Evolutionary conservation across 306 rosid genomes (phyloP).

Genomic region (Urtica urens): DNA sequence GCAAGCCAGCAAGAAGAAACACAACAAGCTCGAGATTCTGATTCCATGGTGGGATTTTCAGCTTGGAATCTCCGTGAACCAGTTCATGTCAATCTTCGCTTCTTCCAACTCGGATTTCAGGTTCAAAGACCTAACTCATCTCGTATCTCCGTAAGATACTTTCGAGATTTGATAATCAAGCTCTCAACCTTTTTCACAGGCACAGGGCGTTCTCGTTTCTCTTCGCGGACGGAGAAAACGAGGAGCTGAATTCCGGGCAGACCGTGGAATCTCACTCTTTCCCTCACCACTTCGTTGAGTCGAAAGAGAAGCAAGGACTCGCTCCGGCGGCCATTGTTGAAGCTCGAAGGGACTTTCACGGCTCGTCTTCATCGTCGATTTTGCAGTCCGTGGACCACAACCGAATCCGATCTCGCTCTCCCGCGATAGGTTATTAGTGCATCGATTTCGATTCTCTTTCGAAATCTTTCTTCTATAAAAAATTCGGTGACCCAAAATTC

Average conservation of each 20-base stretch:
- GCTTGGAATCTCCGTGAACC: slow-evolving; percentile 84
- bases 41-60: slow-evolving; percentile 99
- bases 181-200: slow-evolving; percentile 31
- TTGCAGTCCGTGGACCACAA: slow-evolving; percentile 66
- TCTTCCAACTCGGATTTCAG: slow-evolving; percentile 87
- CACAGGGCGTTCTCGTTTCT: slow-evolving; percentile 80
- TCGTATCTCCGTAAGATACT: too few relatives aligned
- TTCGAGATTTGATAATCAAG: too few relatives aligned
- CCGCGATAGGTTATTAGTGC: slow-evolving; percentile 52
- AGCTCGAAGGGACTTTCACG: slow-evolving; percentile 52
- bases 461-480: neutral
- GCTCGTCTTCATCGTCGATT: slow-evolving; percentile 32
- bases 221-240: slow-evolving; percentile 71
- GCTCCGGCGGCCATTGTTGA: slow-evolving; percentile 85
- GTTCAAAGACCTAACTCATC: too few relatives aligned
- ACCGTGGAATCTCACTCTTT: slow-evolving; percentile 81
- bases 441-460: neutral
- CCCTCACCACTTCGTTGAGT: slow-evolving; percentile 71
- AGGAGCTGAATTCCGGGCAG: slow-evolving; percentile 78
- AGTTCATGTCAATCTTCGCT: slow-evolving; percentile 78
- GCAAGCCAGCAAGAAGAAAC: slow-evolving; percentile 70
- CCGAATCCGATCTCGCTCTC: slow-evolving; percentile 45
- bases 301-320: slow-evolving; percentile 60
- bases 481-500: too few relatives aligned
- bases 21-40: slow-evolving; percentile 72